Conservation (phyloP, 257 asterid species). For the Primulina eburnea region DNA sequence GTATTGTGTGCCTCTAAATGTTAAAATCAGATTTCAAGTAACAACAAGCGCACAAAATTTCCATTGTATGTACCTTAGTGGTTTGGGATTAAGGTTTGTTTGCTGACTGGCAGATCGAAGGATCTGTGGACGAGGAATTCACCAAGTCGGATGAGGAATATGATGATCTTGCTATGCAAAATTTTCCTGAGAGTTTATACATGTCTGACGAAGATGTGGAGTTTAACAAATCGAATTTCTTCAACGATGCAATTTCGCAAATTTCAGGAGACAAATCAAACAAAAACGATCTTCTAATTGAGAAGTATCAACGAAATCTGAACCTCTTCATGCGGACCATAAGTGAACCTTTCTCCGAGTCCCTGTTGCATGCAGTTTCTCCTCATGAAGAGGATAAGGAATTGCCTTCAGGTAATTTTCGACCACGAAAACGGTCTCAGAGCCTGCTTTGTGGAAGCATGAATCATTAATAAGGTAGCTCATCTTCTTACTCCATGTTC, state of each 20-base stretch:
- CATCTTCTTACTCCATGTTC: neutral
- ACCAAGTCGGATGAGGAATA: slow-evolving; percentile 85
- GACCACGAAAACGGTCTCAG: slow-evolving; percentile 49
- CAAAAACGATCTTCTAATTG: slow-evolving; percentile 10
- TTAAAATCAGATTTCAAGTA: no score
- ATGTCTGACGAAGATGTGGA: slow-evolving; percentile 48
- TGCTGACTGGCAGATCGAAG: slow-evolving; percentile 60
- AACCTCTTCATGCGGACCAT: slow-evolving; percentile 38
- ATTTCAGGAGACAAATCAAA: slow-evolving; percentile 26
- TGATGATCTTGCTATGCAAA: slow-evolving; percentile 84
- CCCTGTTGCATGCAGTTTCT: slow-evolving; percentile 26
- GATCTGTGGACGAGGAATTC: slow-evolving; percentile 88
- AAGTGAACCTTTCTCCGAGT: slow-evolving; percentile 38
- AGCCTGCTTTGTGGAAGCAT: slow-evolving; percentile 49
- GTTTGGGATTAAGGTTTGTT: neutral
- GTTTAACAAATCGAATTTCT: slow-evolving; percentile 20
- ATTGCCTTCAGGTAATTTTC: slow-evolving; percentile 21
- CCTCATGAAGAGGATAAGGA: slow-evolving; percentile 31
- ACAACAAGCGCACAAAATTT: no score
- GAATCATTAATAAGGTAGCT: neutral
- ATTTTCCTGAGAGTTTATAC: slow-evolving; percentile 47
- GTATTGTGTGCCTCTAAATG: no score
- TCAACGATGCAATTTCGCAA: slow-evolving; percentile 18
- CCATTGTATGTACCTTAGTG: neutral
- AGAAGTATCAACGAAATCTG: neutral